Conservation (phyloP, 1,284 basidiomycete genomes). For the Melampsora americana region DNA sequence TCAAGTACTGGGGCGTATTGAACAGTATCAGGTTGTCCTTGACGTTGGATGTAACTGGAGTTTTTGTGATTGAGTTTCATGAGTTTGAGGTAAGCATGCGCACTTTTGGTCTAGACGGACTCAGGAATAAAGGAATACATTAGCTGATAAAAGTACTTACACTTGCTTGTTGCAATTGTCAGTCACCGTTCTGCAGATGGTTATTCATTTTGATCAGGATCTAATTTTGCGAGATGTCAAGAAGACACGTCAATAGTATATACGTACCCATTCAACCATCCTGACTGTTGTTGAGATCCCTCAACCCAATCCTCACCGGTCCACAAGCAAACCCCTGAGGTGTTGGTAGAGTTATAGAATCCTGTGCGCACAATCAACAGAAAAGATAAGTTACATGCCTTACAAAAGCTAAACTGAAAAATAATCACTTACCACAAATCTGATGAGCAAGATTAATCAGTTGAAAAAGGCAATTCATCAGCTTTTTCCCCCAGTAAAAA, state of each 20-base stretch:
- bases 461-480: no score
- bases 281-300: not conserved
- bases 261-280: conserved; percentile 15
- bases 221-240: not conserved
- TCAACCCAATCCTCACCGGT: not conserved
- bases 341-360: not conserved
- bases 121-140: no score
- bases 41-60: not conserved
- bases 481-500: no score
- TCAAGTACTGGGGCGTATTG: not conserved
- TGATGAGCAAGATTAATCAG: no score
- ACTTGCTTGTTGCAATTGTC: conserved; percentile 11
- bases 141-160: not conserved
- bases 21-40: conserved; percentile 4
- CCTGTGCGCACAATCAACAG: no score
- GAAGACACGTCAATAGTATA: not conserved
- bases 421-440: not conserved
- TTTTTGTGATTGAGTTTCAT: not conserved
- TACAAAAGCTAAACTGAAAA: not conserved
- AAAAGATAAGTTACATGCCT: not conserved
- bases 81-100: not conserved
- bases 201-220: not conserved
- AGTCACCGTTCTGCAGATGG: not conserved
- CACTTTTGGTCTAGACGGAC: no score
- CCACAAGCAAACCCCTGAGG: not conserved